phyloP scores from a whole-genome alignment of 2,329 filamentous ascomycete species.

The Metarhizium humberi region DNA sequence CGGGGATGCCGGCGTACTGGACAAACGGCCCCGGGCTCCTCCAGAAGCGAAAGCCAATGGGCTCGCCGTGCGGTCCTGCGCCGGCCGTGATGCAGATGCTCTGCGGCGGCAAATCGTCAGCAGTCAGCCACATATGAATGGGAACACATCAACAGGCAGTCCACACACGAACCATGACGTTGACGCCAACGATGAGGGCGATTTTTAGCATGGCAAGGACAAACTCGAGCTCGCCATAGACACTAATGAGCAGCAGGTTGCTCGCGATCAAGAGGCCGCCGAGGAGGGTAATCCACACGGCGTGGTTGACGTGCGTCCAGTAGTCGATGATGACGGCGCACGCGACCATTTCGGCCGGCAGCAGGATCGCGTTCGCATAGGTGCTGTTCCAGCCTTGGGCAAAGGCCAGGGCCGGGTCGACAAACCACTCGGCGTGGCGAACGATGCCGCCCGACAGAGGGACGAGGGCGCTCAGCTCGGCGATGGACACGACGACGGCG shows the following conservation, averaged over 20 bases:
- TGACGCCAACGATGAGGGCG: slow-evolving; percentile 50
- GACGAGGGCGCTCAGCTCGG: slow-evolving; percentile 49
- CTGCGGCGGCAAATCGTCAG: background rate
- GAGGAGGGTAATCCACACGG: slow-evolving; percentile 48
- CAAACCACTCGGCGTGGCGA: slow-evolving; percentile 50
- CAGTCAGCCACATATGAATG: too few relatives aligned
- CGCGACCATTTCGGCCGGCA: slow-evolving; percentile 46
- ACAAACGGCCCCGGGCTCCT: slow-evolving; percentile 44
- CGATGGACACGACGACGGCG: slow-evolving; percentile 44
- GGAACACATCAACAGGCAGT: too few relatives aligned
- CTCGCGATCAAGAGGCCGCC: slow-evolving; percentile 39
- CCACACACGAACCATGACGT: slow-evolving; percentile 39
- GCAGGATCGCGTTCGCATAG: slow-evolving; percentile 36
- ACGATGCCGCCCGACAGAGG: slow-evolving; percentile 55
- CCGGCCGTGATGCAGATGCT: slow-evolving; percentile 7
- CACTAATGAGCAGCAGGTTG: slow-evolving; percentile 46
- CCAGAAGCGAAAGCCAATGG: slow-evolving; percentile 55
- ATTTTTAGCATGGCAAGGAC: slow-evolving; percentile 49
- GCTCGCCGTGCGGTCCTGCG: slow-evolving; percentile 30
- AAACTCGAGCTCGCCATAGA: slow-evolving; percentile 53
- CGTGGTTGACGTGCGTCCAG: slow-evolving; percentile 32
- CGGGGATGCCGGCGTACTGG: slow-evolving; percentile 36
- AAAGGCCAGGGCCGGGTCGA: slow-evolving; percentile 46
- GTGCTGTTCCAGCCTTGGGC: slow-evolving; percentile 46
- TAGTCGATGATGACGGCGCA: slow-evolving; percentile 43